Conservation (phyloP, 23 red algal species). For the Agarophyton chilense region DNA sequence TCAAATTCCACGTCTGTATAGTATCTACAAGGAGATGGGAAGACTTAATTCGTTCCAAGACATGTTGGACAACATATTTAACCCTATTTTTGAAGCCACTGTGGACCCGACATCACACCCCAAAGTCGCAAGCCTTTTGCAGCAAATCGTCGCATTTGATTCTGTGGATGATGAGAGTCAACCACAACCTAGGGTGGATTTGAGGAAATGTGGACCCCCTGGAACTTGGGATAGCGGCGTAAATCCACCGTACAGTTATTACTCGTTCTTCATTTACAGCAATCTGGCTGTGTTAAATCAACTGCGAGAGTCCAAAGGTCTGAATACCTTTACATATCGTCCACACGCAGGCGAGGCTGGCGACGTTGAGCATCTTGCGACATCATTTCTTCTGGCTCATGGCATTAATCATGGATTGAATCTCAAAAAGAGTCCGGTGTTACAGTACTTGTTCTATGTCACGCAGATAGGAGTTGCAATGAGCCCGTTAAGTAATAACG, state of each 20-base stretch:
- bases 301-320: conserved; percentile 84
- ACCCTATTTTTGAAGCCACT: conserved; percentile 91
- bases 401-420: conserved; percentile 97
- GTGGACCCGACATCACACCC: conserved; percentile 80
- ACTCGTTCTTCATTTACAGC: conserved; percentile 86
- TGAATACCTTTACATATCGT: conserved; percentile 85
- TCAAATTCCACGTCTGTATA: conserved; percentile 94
- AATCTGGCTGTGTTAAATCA: conserved; percentile 90
- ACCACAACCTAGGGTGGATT: conserved; percentile 65
- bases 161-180: conserved; percentile 96
- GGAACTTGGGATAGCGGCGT: conserved; percentile 65
- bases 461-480: conserved; percentile 94
- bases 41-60: conserved; percentile 78
- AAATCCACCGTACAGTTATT: conserved; percentile 92
- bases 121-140: conserved; percentile 64
- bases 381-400: conserved; percentile 91
- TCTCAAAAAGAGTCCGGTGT: conserved; percentile 74
- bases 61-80: conserved; percentile 88
- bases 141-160: conserved; percentile 97
- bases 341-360: conserved; percentile 97
- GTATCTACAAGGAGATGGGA: conserved; percentile 65
- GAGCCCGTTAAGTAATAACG: conserved; percentile 94
- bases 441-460: conserved; percentile 97
- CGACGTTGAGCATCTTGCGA: conserved; percentile 89
- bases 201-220: conserved; percentile 68